Evolutionary conservation across 2,329 filamentous ascomycete species (phyloP), one percentile per base, ranked within the genome.

Genomic region (Nothopassalora personata): DNA sequence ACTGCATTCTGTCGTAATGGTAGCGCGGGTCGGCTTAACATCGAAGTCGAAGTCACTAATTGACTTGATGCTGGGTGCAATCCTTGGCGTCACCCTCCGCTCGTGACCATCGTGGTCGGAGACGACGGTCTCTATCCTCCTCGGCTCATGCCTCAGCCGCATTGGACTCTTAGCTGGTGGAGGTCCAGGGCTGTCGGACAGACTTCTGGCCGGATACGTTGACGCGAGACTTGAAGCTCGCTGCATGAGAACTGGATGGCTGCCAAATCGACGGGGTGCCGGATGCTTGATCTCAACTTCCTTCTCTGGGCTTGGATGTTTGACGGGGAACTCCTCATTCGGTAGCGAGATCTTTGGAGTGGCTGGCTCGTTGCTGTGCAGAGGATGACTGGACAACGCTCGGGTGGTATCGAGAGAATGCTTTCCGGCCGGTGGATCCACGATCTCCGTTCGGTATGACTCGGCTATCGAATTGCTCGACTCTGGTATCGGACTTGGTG

Each of bases 141-240:
- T 56, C 13, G 64, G 64, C 50, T 69, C 69, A 18, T 63, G 60
- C 34, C 64, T 59, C 15, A 69, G 48, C 49, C 72, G 59, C 34
- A 73, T 56, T 2, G 72, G 71, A 53, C 69, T 72, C 8, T 66
- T 66, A n/a, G 71, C 70, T 15, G 71, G 71, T 11, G 71, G 71
- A 19, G 71, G 70, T 47, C 71, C 72, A 27, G 71, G 71, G 53
- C 69, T 71, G 18, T 70, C 66, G 0, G 68, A 68, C 15, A 70
- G 49, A 34, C 66, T 68, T 43, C 67, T 50, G 7, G 56, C 56
- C 27, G 63, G 64, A 23, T 68, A 66, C 2, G 67, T 66, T 3
- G 68, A 65, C 18, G 67, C 65, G 15, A 72, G 67, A 57, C 70
- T 72, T 0, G 71, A 70, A 13, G 67, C 65, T 39, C 70, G 61